Base-by-base conservation (phyloP, 2,329 filamentous ascomycete genomes). In the Emericellopsis atlantica region DNA sequence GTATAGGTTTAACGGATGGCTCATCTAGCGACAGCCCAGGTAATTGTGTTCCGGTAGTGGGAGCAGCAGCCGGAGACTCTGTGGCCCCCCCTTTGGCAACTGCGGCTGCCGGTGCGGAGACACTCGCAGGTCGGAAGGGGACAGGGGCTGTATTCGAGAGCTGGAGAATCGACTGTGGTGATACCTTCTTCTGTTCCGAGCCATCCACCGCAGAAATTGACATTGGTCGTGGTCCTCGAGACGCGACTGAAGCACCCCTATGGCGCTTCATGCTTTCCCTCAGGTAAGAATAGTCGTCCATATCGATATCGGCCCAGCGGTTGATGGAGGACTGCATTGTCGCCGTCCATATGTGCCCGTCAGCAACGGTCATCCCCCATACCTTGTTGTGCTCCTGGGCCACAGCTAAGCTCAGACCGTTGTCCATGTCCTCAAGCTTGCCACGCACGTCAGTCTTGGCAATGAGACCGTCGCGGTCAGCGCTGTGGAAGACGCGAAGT, bases 321-420 rank as follows among this genome's bases (percentile, higher is more conserved):
- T 95, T 93, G 61, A 95, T 92, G 43, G 87, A 94, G 1, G 89
- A 94, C 53, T 84, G 83, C 22, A 84, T 82, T 0, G 88, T 95
- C 4, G 88, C 85, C 0, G 87, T 92, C 89, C 89, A 95, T 39
- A 95, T 74, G 54, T 84, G 81, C 51, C 84, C 82, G 23, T 79
- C 81, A 7, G 80, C 79, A 18, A 76, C 75, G 39, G 82, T 70
- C 6, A 82, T 59, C 55, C 79, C 81, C 54, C 65, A 79, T 6
- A 90, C 80, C 4, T 82, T 88, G 48, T 88, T 85, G 51, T 95
- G 84, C 60, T 98, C 92, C 56, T 95, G 86, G 40, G 86, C 84
- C 6, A 95, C 70, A n/a, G 90, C 90, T 12, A 96, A 71, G 12
- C 86, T 95, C 7, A 95, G 65, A 1, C 90, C 92, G 51, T 95